phyloP scores from a whole-genome alignment of 2,329 filamentous ascomycete species.

The Monilinia fructigena region DNA sequence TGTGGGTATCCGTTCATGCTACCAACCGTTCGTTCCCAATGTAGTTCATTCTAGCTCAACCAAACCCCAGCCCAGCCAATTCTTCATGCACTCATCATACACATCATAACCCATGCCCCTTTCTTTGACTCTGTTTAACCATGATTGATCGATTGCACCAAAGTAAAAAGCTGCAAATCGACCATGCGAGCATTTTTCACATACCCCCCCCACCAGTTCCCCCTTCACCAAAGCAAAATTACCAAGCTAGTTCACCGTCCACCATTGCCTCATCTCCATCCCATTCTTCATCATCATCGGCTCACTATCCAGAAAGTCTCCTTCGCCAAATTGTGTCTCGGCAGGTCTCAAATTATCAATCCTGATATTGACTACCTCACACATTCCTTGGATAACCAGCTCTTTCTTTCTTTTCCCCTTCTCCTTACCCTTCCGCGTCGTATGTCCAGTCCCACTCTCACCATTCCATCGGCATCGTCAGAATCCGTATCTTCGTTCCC shows the following conservation, averaged over 20 bases:
- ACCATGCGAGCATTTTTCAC: not conserved
- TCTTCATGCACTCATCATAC: not conserved
- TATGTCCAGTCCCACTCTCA: not conserved
- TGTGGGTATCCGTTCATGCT: not conserved
- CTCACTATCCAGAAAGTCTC: slow-evolving; percentile 65
- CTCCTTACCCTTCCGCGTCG: not conserved
- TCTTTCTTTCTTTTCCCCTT: slow-evolving; percentile 40
- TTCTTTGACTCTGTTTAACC: not conserved
- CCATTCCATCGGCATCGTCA: slow-evolving; percentile 27
- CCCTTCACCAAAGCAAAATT: not conserved
- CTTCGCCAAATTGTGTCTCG: slow-evolving; percentile 67
- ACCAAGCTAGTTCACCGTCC: slow-evolving; percentile 16
- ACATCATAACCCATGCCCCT: not conserved
- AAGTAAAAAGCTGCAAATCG: slow-evolving; percentile 1
- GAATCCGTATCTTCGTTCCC: slow-evolving; percentile 19
- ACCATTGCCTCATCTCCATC: slow-evolving; percentile 40
- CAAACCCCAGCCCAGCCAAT: not conserved
- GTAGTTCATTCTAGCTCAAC: not conserved
- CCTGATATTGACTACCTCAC: slow-evolving; percentile 66
- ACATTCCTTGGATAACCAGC: slow-evolving; percentile 63
- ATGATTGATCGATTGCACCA: not conserved
- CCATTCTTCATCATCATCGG: slow-evolving; percentile 55
- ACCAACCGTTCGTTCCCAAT: not conserved
- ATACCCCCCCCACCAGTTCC: not conserved
- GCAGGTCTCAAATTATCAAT: slow-evolving; percentile 75